Percentiles rank a stretch among this genome's conserved stretches.
phyloP scores from a whole-genome alignment of 352 stramenopile genomes.

The Phytophthora citricola region DNA sequence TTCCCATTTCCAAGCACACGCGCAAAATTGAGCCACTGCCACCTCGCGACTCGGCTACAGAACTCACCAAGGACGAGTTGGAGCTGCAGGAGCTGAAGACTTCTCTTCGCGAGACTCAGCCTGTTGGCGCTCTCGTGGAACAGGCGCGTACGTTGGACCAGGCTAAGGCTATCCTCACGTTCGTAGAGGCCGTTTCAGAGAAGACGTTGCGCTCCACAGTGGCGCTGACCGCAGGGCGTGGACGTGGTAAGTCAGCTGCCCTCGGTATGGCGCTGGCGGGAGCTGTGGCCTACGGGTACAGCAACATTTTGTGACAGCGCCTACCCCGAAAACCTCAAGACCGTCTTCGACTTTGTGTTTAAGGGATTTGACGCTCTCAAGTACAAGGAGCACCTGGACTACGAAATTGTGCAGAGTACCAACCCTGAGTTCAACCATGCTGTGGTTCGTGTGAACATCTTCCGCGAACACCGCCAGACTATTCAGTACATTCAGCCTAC shows the following conservation, averaged over 20 bases:
- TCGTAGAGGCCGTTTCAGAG: conserved; percentile 98
- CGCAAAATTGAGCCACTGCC: conserved; percentile 89
- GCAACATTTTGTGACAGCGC: conserved; percentile 97
- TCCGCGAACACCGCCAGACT: conserved; percentile 96
- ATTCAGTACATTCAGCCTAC: conserved; percentile 97
- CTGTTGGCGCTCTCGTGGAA: conserved; percentile 95
- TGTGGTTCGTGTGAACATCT: conserved; percentile 97
- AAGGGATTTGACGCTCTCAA: conserved; percentile 94
- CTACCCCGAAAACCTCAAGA: conserved; percentile 98
- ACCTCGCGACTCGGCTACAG: conserved; percentile 57
- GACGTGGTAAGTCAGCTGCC: conserved; percentile 97
- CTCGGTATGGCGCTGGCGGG: conserved; percentile 93
- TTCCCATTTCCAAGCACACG: conserved; percentile 95
- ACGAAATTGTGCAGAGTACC: conserved; percentile 92
- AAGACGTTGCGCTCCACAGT: conserved; percentile 96
- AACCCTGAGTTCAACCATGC: conserved; percentile 88
- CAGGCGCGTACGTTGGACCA: conserved; percentile 96
- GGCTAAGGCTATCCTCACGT: conserved; percentile 96
- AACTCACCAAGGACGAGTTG: conserved; percentile 77
- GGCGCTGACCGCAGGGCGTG: conserved; percentile 93
- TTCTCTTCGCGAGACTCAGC: conserved; percentile 95
- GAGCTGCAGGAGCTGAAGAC: conserved; percentile 96
- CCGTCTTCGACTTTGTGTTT: conserved; percentile 99
- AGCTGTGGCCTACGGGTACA: conserved; percentile 90
- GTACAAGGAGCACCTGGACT: conserved; percentile 99